Conservation (phyloP, 345 rosid species). For the Anacardium occidentale region DNA sequence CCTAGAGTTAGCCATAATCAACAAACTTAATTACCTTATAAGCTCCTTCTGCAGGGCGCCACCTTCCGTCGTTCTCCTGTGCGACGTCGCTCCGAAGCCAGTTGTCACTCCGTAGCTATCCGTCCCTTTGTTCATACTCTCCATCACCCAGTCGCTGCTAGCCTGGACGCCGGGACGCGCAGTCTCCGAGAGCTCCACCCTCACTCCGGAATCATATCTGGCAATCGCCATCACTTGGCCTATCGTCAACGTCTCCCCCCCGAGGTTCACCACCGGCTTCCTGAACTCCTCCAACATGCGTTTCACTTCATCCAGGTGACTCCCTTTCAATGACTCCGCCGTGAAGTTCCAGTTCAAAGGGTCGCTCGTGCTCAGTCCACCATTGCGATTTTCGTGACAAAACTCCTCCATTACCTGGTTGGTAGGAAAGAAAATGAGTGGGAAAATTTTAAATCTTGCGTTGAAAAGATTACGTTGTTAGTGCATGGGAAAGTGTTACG, state of each 20-base stretch:
- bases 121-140: constrained; percentile 67
- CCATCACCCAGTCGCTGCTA: constrained; percentile 86
- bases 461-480: background rate
- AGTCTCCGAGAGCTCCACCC: constrained; percentile 53
- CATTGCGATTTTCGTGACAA: constrained; percentile 17
- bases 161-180: constrained; percentile 62
- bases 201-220: constrained; percentile 25
- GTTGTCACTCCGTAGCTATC: constrained; percentile 78
- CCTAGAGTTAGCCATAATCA: no score
- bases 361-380: constrained; percentile 35
- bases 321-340: constrained; percentile 73
- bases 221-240: constrained; percentile 75
- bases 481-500: no score
- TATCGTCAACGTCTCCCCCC: constrained; percentile 73
- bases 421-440: background rate
- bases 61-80: constrained; percentile 69
- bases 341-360: constrained; percentile 72
- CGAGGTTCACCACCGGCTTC: constrained; percentile 56
- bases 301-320: constrained; percentile 82
- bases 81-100: constrained; percentile 78
- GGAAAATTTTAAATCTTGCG: background rate
- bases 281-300: constrained; percentile 69
- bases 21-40: constrained; percentile 43
- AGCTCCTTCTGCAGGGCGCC: constrained; percentile 71
- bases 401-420: constrained; percentile 18